A percentile compares a stretch with the other conserved stretches of the same genome.
Evolutionary conservation across 2,329 filamentous ascomycete genomes (phyloP).

Genomic region (Xylaria sp.): DNA sequence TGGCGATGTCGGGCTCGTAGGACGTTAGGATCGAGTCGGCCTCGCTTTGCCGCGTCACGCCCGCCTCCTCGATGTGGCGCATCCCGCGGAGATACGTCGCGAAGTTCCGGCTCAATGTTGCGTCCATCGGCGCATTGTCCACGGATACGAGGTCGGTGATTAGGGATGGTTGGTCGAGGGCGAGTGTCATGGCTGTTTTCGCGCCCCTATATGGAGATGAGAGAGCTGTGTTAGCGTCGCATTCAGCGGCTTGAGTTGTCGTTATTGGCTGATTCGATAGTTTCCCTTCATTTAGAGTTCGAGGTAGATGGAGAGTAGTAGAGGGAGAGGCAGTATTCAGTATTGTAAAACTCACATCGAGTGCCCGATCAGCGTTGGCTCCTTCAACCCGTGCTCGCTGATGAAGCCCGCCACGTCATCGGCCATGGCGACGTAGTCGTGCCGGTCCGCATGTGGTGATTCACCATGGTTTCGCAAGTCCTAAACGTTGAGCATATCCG

Average conservation of each 20-base stretch:
- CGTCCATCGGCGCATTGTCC: constrained; percentile 91
- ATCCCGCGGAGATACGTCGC: constrained; percentile 84
- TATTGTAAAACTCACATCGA: constrained; percentile 87
- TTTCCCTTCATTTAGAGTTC: background rate
- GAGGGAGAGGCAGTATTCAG: background rate
- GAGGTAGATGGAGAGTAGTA: background rate
- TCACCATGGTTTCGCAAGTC: constrained; percentile 95
- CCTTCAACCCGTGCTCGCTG: constrained; percentile 71
- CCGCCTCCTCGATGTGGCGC: constrained; percentile 78
- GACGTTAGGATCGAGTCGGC: constrained; percentile 81
- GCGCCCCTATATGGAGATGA: constrained; percentile 67
- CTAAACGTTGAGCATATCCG: constrained; percentile 53
- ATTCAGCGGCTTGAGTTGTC: background rate
- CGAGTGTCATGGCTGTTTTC: constrained; percentile 90
- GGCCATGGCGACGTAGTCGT: constrained; percentile 86
- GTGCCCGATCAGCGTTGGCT: constrained; percentile 86
- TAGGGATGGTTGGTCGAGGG: constrained; percentile 73
- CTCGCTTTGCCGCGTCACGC: constrained; percentile 75
- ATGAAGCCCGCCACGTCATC: constrained; percentile 86
- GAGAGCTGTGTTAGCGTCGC: constrained; percentile 1
- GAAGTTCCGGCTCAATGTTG: constrained; percentile 78
- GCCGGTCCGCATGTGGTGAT: constrained; percentile 78
- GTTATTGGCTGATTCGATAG: background rate
- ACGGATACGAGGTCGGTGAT: constrained; percentile 81
- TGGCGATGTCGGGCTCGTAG: constrained; percentile 78